Conservation (phyloP, 805 yeast genomes). For the Candida glaebosa region DNA sequence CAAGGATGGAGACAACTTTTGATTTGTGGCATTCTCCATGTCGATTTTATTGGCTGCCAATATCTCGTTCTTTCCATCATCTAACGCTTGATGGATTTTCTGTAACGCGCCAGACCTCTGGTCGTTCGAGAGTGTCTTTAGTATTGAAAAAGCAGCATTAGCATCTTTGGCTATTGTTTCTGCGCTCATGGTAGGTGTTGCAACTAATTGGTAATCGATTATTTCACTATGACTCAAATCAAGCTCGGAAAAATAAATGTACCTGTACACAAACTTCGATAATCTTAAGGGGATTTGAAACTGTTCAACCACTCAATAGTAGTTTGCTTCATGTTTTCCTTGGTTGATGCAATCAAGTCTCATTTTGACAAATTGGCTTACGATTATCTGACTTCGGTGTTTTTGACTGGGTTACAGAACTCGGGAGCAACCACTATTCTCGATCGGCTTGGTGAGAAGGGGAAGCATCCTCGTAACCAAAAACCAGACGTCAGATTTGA, state of each 20-base stretch:
- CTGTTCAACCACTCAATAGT: too few relatives aligned
- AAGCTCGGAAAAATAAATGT: too few relatives aligned
- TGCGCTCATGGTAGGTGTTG: conserved; percentile 39
- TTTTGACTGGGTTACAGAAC: not conserved
- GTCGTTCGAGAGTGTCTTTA: conserved; percentile 73
- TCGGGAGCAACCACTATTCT: not conserved
- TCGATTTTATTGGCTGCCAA: conserved; percentile 73
- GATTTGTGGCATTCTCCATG: conserved; percentile 62
- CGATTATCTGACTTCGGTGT: not conserved
- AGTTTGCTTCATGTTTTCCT: not conserved
- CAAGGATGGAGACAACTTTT: conserved; percentile 64
- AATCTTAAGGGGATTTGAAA: too few relatives aligned
- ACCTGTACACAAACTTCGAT: too few relatives aligned
- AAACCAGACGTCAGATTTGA: not conserved
- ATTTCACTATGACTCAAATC: conserved; percentile 1
- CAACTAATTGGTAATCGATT: not conserved
- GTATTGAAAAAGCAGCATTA: conserved; percentile 73
- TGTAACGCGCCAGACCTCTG: conserved; percentile 71
- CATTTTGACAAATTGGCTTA: not conserved
- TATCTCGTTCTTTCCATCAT: conserved; percentile 55
- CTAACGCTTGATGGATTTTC: conserved; percentile 68
- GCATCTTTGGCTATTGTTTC: conserved; percentile 79
- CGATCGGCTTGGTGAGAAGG: not conserved
- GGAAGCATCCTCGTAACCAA: not conserved
- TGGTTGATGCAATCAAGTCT: not conserved